Conservation (phyloP, 1,284 basidiomycete species). For the Tylopilus orsonianus region DNA sequence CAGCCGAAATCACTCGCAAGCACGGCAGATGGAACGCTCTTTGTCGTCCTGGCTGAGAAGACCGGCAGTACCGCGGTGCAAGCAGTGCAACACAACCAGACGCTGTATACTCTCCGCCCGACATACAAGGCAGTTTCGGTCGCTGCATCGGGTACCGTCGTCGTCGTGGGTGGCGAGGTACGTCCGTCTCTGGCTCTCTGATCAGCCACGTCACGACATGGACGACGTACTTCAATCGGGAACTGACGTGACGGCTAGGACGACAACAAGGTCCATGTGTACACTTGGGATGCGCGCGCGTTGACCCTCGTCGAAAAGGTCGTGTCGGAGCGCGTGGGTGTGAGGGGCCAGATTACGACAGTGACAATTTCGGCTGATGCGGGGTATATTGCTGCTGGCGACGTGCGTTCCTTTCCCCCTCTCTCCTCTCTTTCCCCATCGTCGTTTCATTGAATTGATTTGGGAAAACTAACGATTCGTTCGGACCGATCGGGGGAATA, state of each 20-base stretch:
- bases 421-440: background rate
- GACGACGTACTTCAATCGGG: background rate
- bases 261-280: slow-evolving; percentile 75
- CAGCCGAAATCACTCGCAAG: slow-evolving; percentile 77
- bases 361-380: slow-evolving; percentile 84
- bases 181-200: slow-evolving; percentile 16
- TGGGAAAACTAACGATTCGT: slow-evolving; percentile 1
- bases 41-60: slow-evolving; percentile 47
- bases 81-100: slow-evolving; percentile 66
- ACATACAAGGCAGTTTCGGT: slow-evolving; percentile 59
- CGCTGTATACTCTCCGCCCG: slow-evolving; percentile 53
- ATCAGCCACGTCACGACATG: background rate
- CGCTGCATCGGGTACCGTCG: slow-evolving; percentile 47
- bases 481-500: background rate
- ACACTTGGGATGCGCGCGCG: slow-evolving; percentile 68
- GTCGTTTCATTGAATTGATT: background rate
- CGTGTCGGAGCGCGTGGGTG: slow-evolving; percentile 66
- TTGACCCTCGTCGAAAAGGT: slow-evolving; percentile 45
- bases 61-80: slow-evolving; percentile 67
- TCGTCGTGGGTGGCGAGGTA: slow-evolving; percentile 81
- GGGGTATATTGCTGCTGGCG: slow-evolving; percentile 73
- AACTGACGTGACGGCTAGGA: slow-evolving; percentile 31
- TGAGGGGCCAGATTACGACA: slow-evolving; percentile 62
- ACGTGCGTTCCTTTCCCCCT: slow-evolving; percentile 50
- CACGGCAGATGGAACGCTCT: slow-evolving; percentile 63